These are phyloP conservation scores for Echites panduratus DNA, from an alignment of 257 asterid genomes.

Conservation along the genomic window DNA sequence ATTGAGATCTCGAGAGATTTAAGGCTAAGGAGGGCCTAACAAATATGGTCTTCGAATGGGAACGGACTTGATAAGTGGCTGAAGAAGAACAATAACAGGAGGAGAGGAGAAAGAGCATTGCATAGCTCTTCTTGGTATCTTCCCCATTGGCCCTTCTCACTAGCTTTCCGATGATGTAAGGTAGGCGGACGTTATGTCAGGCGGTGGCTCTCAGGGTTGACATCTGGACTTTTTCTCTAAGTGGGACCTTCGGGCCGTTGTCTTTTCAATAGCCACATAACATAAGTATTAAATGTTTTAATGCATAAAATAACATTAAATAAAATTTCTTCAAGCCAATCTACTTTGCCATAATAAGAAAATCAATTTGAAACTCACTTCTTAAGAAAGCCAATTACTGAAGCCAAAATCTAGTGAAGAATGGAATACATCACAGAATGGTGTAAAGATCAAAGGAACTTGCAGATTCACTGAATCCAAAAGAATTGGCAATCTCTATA, in stretches of 20 bases:
- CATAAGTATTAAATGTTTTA: no score
- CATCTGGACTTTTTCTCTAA: background rate
- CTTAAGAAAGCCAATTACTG: no score
- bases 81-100: constrained; percentile 16
- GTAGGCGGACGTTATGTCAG: constrained; percentile 7
- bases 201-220: background rate
- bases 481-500: background rate
- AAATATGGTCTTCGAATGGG: constrained; percentile 13
- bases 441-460: no score
- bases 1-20: background rate
- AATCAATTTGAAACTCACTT: no score
- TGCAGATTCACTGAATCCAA: background rate
- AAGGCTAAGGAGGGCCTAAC: background rate
- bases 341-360: no score
- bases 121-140: constrained; percentile 7
- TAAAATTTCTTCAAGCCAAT: no score
- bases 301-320: no score
- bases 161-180: constrained; percentile 8
- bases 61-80: constrained; percentile 13
- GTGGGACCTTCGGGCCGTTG: background rate
- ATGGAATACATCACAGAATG: no score
- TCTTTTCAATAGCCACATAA: background rate
- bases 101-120: constrained; percentile 24
- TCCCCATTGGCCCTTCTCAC: background rate
- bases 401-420: background rate